phyloP scores from a whole-genome alignment of 306 rosid genomes.

The Cicer bijugum region DNA sequence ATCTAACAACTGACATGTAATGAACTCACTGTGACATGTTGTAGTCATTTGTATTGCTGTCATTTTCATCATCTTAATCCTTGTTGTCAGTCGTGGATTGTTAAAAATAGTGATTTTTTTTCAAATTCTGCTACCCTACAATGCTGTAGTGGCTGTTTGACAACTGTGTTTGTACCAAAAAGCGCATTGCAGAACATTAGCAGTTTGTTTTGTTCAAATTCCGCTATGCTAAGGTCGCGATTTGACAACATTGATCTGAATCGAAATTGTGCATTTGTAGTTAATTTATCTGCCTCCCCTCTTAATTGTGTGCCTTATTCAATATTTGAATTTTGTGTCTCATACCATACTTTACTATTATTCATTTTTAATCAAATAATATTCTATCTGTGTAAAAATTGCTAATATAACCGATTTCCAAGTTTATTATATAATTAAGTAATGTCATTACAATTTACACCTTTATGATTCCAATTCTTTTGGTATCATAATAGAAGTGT shows the following conservation, averaged over 20 bases:
- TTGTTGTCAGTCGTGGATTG: not conserved
- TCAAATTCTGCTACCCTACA: not conserved
- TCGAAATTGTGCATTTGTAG: not conserved
- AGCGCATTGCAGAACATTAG: not conserved
- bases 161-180: not conserved
- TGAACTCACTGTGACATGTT: slow-evolving; percentile 12
- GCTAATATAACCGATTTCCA: not conserved
- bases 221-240: not conserved
- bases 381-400: not conserved
- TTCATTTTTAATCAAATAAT: slow-evolving; percentile 19
- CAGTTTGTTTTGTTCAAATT: not conserved
- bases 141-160: not conserved
- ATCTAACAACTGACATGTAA: not conserved
- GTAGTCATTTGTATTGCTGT: slow-evolving; percentile 9
- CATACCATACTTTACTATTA: not conserved
- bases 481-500: slow-evolving; percentile 1
- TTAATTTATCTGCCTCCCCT: not conserved
- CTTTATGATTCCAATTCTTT: not conserved
- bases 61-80: not conserved
- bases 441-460: slow-evolving; percentile 1
- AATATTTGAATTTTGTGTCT: slow-evolving; percentile 9
- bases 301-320: slow-evolving; percentile 4
- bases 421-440: not conserved
- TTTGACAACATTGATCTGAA: not conserved
- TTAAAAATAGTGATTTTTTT: not conserved